Evolutionary conservation across 2,329 filamentous ascomycete genomes (phyloP), one percentile per base, ranked within the genome.

Genomic region (Calonectria hongkongensis): DNA sequence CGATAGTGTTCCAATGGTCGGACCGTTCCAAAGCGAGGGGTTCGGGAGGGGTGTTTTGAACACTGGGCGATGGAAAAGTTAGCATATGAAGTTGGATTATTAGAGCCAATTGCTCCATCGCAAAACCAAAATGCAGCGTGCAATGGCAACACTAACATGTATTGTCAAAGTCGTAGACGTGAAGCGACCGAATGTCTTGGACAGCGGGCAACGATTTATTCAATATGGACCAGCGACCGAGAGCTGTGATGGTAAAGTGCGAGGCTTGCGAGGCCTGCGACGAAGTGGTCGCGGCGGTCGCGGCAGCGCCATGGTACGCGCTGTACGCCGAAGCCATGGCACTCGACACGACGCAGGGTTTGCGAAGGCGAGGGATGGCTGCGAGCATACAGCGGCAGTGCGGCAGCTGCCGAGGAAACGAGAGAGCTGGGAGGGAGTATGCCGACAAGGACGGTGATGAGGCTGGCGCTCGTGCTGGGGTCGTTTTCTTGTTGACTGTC

Each of bases 161-260:
- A 82, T 99, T 98, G 85, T 99, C 97, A 84, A 98, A 99, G 84
- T 99, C 97, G 86, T 98, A 98, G 78, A 99, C 90, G 82, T 98
- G 96, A 66, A 99, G 92, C 10, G 92, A 86, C 82, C 91, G 95
- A 84, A 98, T 93, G 68, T 91, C 88, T 50, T 93, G 88, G 13
- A 92, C 88, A 39, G 91, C 90, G 90, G 95, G 94, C 41, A 97
- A 87, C 73, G 93, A 89, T 81, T 91, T 93, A 80, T 92, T 92
- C 73, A 93, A 87, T 78, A 95, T 92, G 48, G 95, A 98, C 96
- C 96, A 98, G 77, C 96, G 89, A 83, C 93, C 93, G 74, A 98
- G 86, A 50, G 93, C 91, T 18, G 95, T 97, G 72, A 94, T 84
- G 1, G 95, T 97, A 73, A 82, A 81, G 48, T 80, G 77, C 51